Percentiles rank a stretch among this genome's conserved stretches.
These are phyloP conservation scores for Monosporascus sp. DNA, from an alignment of 2,329 filamentous ascomycete genomes.

Conservation along the genomic window DNA sequence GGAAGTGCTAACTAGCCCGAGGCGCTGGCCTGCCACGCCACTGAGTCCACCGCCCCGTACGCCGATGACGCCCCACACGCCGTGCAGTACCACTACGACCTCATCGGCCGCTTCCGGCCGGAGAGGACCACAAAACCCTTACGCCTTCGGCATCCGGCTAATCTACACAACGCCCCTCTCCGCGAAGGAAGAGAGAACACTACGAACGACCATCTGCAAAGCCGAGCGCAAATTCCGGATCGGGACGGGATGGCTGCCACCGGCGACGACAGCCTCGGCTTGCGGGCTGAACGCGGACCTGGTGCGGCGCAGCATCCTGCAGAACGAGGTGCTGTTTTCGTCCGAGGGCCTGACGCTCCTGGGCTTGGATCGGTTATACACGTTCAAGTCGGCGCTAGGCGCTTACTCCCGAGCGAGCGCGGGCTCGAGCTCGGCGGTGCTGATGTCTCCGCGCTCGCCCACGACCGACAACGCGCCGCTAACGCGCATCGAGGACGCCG, in stretches of 20 bases:
- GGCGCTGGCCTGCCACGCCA: conserved; percentile 30
- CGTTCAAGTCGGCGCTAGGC: conserved; percentile 56
- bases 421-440: conserved; percentile 4
- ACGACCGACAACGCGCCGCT: conserved; percentile 9
- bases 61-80: conserved; percentile 44
- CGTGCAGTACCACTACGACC: conserved; percentile 23
- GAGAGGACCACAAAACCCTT: conserved; percentile 21
- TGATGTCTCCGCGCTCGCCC: conserved; percentile 21
- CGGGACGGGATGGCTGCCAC: conserved; percentile 28
- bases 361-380: conserved; percentile 57
- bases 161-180: conserved; percentile 42
- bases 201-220: conserved; percentile 45
- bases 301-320: conserved; percentile 49
- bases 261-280: conserved; percentile 35
- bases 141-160: conserved; percentile 44
- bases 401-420: conserved; percentile 43
- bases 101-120: conserved; percentile 23
- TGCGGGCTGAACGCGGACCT: conserved; percentile 46
- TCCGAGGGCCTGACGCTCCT: conserved; percentile 54
- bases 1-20: conserved; percentile 16
- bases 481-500: conserved; percentile 50
- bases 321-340: conserved; percentile 57
- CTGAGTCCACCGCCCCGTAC: conserved; percentile 34
- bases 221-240: conserved; percentile 44
- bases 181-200: conserved; percentile 39